Percentiles rank a stretch among this genome's conserved stretches.
These are phyloP conservation scores for Colletotrichum simmondsii DNA, from an alignment of 2,329 filamentous ascomycete genomes.

Conservation along the genomic window DNA sequence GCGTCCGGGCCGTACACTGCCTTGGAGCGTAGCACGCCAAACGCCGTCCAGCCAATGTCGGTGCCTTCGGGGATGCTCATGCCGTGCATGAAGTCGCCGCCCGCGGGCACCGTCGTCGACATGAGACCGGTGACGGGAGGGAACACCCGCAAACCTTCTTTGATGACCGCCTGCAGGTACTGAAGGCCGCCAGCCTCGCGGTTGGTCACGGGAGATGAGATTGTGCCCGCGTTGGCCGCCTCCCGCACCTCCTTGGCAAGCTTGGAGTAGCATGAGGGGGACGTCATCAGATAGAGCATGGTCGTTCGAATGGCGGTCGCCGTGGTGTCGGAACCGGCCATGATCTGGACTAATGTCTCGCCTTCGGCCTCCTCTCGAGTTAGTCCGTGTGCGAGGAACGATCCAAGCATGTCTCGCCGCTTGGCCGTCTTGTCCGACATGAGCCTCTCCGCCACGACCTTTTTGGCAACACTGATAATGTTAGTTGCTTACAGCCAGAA, in stretches of 20 bases:
- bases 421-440: conserved; percentile 30
- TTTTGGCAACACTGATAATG: conserved; percentile 36
- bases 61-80: conserved; percentile 57
- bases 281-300: conserved; percentile 62
- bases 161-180: conserved; percentile 62
- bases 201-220: conserved; percentile 45
- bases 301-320: conserved; percentile 54
- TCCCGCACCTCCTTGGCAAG: conserved; percentile 61
- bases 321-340: conserved; percentile 52
- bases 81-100: conserved; percentile 50
- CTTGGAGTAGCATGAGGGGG: conserved; percentile 56
- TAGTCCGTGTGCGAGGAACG: conserved; percentile 52
- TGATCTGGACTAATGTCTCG: conserved; percentile 46
- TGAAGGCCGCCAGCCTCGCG: conserved; percentile 51
- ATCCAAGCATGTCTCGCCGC: conserved; percentile 52
- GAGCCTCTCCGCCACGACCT: conserved; percentile 38
- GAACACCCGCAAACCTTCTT: conserved; percentile 58
- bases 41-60: conserved; percentile 54
- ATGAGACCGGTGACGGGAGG: conserved; percentile 54
- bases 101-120: conserved; percentile 46
- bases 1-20: conserved; percentile 51
- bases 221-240: conserved; percentile 36
- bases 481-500: neutral
- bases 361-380: conserved; percentile 41
- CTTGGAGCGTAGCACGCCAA: conserved; percentile 51